phyloP scores from a whole-genome alignment of 495 filamentous ascomycete genomes.

The Bacidia rubella region DNA sequence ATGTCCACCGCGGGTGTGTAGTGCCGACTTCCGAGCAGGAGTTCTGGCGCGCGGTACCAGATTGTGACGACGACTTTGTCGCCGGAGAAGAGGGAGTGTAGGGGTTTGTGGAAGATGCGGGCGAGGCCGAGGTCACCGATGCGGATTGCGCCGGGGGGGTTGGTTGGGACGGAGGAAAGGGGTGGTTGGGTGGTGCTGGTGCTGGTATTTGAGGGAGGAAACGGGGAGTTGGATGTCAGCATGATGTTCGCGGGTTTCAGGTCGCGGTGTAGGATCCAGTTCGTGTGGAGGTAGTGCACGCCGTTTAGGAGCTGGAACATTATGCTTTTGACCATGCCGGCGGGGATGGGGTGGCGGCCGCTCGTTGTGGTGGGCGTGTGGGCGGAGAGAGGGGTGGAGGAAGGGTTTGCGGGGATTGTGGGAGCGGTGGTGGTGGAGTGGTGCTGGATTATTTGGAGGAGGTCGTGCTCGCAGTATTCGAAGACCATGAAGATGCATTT shows the following conservation, averaged over 20 bases:
- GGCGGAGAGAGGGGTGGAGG: constrained; percentile 86
- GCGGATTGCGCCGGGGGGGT: constrained; percentile 66
- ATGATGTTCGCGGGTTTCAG: constrained; percentile 98
- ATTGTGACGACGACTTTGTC: constrained; percentile 99
- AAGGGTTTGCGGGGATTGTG: neutral
- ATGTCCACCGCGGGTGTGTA: constrained; percentile 95
- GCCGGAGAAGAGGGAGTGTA: constrained; percentile 79
- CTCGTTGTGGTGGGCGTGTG: constrained; percentile 75
- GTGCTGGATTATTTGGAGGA: constrained; percentile 96
- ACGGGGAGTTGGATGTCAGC: constrained; percentile 88
- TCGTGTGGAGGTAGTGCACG: constrained; percentile 83
- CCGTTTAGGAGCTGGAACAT: constrained; percentile 92
- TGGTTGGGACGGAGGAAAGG: no score
- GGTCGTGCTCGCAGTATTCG: constrained; percentile 93
- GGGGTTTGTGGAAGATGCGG: constrained; percentile 82
- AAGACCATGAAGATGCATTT: constrained; percentile 99
- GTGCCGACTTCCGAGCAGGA: constrained; percentile 79
- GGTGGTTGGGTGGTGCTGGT: no score
- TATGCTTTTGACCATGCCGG: constrained; percentile 76
- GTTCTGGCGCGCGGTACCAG: constrained; percentile 94
- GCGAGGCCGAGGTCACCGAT: constrained; percentile 90
- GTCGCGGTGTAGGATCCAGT: constrained; percentile 96
- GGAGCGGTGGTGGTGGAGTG: constrained; percentile 54
- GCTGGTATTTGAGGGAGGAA: no score
- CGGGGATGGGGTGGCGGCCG: constrained; percentile 64